A percentile compares a stretch with the other conserved stretches of the same genome.
Conservation (phyloP, 352 stramenopile genomes). For the Phytophthora melonis region DNA sequence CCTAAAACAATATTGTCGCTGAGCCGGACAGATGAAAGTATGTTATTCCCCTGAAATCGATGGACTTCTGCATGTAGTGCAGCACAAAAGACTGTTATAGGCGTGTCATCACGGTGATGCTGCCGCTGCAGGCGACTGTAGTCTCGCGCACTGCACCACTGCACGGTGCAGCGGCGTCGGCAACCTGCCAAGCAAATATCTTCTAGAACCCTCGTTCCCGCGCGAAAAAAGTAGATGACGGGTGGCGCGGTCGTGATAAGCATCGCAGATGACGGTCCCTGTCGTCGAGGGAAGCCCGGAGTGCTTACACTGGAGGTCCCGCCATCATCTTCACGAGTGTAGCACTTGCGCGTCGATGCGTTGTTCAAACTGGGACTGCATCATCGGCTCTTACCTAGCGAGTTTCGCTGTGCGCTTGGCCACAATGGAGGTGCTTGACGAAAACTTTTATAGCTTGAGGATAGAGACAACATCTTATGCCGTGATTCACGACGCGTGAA, state of each 20-base stretch:
- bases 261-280: conserved; percentile 19
- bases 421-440: not conserved
- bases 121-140: not conserved
- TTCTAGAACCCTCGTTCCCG: conserved; percentile 18
- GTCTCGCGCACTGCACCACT: not conserved
- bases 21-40: too few species aligned
- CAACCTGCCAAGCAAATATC: conserved; percentile 12
- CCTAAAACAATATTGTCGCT: too few species aligned
- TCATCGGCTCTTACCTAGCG: not conserved
- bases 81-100: too few species aligned
- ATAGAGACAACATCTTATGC: not conserved
- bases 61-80: too few species aligned
- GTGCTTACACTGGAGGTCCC: conserved; percentile 2
- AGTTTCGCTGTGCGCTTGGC: conserved; percentile 5
- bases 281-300: not conserved
- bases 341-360: conserved; percentile 4
- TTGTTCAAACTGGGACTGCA: not conserved
- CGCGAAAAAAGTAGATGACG: conserved; percentile 25
- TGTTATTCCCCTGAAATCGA: too few species aligned
- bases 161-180: too few species aligned
- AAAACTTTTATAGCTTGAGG: not conserved
- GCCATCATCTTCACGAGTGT: conserved; percentile 14
- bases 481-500: too few species aligned
- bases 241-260: not conserved
- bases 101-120: too few species aligned